Evolutionary conservation across 768 basidiomycete genomes (phyloP).

Genomic region (Rubroboletus pulcherrimus): DNA sequence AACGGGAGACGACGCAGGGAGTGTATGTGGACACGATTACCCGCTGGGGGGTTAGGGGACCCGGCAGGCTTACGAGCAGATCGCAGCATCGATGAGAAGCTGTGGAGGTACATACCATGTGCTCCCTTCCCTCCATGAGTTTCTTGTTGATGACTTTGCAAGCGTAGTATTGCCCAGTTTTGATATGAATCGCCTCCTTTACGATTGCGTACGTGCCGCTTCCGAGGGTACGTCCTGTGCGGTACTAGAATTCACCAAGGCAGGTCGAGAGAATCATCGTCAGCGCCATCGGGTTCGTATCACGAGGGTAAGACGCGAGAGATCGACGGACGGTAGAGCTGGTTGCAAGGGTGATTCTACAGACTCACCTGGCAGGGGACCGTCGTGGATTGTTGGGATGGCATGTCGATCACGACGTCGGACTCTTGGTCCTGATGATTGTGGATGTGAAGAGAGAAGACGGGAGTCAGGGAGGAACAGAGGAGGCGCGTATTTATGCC

Average conservation of each 20-base stretch:
- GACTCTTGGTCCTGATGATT: slow-evolving; percentile 15
- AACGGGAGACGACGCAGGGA: neutral
- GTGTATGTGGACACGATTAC: neutral
- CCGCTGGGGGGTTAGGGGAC: neutral
- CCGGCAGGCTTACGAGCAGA: neutral
- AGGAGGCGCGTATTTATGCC: slow-evolving; percentile 15
- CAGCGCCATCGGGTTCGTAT: slow-evolving; percentile 2
- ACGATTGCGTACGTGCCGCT: slow-evolving; percentile 95
- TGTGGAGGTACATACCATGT: slow-evolving; percentile 67
- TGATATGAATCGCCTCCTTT: slow-evolving; percentile 92
- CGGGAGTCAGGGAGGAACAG: neutral
- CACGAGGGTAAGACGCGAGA: slow-evolving; percentile 1
- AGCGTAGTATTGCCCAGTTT: slow-evolving; percentile 91
- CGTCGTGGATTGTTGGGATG: slow-evolving; percentile 30
- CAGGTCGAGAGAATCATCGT: neutral
- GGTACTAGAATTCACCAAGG: slow-evolving; percentile 49
- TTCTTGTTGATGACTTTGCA: slow-evolving; percentile 99
- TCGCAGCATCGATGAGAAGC: slow-evolving; percentile 7
- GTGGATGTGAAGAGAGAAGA: slow-evolving; percentile 5
- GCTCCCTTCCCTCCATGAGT: slow-evolving; percentile 95
- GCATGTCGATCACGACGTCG: slow-evolving; percentile 22
- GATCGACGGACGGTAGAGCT: neutral
- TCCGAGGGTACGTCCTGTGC: slow-evolving; percentile 82
- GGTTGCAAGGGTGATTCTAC: neutral
- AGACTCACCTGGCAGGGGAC: slow-evolving; percentile 46